Percentiles rank a stretch among this genome's conserved stretches.
Conservation (phyloP, 2,329 filamentous ascomycete species). For the Hypomyces perniciosus region DNA sequence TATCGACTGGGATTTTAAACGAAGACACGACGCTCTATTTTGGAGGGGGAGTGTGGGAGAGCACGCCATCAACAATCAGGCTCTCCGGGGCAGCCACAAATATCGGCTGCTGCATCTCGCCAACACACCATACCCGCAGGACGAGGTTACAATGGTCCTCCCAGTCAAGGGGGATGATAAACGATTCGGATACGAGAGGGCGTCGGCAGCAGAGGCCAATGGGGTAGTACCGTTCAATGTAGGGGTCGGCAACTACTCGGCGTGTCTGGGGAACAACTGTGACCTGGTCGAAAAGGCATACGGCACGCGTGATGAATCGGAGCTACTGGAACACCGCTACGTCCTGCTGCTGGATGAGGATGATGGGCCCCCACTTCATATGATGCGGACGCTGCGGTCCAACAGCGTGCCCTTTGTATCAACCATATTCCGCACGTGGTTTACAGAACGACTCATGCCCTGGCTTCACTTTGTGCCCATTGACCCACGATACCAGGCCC, state of each 20-base stretch:
- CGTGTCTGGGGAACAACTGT: conserved; percentile 44
- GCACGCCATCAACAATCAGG: conserved; percentile 42
- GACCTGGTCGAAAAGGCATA: conserved; percentile 26
- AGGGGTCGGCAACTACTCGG: conserved; percentile 52
- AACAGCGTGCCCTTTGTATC: conserved; percentile 63
- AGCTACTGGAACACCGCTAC: conserved; percentile 61
- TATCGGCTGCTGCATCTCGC: conserved; percentile 65
- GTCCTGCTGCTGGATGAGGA: conserved; percentile 68
- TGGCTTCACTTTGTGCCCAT: conserved; percentile 80
- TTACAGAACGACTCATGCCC: conserved; percentile 63
- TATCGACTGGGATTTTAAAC: conserved; percentile 42
- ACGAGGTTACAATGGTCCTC: conserved; percentile 51
- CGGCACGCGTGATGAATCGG: conserved; percentile 32
- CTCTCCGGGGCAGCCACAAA: conserved; percentile 62
- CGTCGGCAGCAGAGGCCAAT: conserved; percentile 49
- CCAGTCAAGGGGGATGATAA: conserved; percentile 32
- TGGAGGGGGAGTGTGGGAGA: conserved; percentile 69
- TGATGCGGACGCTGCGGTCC: conserved; percentile 61
- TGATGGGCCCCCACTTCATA: conserved; percentile 53
- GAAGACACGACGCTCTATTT: conserved; percentile 61
- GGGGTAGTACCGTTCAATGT: conserved; percentile 48
- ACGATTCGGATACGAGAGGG: conserved; percentile 49
- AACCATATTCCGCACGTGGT: conserved; percentile 73
- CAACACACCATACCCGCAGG: conserved; percentile 48
- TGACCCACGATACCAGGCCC: conserved; percentile 64